These are phyloP conservation scores for Colletotrichum musae DNA, from an alignment of 2,329 filamentous ascomycete species.

Conservation along the genomic window DNA sequence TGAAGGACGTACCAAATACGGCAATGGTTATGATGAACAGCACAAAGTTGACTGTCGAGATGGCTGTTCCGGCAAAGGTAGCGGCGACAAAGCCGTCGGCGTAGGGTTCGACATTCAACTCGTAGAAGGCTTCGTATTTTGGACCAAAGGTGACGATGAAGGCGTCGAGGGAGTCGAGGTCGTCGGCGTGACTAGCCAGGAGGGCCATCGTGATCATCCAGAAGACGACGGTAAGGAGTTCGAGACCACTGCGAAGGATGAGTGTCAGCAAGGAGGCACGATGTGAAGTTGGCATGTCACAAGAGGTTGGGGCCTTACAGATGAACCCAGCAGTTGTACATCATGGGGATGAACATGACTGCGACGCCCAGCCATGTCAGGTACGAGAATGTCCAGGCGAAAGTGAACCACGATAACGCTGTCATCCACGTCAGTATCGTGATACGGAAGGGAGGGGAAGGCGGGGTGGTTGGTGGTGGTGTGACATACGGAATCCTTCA, in stretches of 20 bases:
- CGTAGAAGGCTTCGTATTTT: constrained; percentile 39
- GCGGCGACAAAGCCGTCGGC: constrained; percentile 40
- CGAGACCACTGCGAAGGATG: constrained; percentile 28
- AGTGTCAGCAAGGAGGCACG: constrained; percentile 1
- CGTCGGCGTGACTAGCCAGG: constrained; percentile 41
- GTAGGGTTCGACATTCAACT: constrained; percentile 37
- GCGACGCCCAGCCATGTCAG: constrained; percentile 41
- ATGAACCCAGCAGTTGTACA: constrained; percentile 44
- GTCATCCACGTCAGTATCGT: constrained; percentile 14
- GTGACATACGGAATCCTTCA: constrained; percentile 42
- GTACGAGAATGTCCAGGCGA: constrained; percentile 42
- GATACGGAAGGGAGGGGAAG: neutral
- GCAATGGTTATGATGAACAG: constrained; percentile 40
- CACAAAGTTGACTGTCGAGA: constrained; percentile 35
- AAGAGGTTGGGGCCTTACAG: constrained; percentile 24
- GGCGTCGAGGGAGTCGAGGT: constrained; percentile 41
- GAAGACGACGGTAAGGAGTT: constrained; percentile 40
- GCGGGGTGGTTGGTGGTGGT: constrained; percentile 3
- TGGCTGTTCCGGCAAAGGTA: constrained; percentile 40
- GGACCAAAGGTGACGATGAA: constrained; percentile 39
- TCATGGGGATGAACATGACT: constrained; percentile 38
- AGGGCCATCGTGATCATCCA: constrained; percentile 42
- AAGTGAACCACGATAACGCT: constrained; percentile 43
- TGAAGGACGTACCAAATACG: constrained; percentile 34
- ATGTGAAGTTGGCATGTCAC: neutral